Conservation (phyloP, 352 stramenopile genomes). For the Globisporangium recalcitrans region DNA sequence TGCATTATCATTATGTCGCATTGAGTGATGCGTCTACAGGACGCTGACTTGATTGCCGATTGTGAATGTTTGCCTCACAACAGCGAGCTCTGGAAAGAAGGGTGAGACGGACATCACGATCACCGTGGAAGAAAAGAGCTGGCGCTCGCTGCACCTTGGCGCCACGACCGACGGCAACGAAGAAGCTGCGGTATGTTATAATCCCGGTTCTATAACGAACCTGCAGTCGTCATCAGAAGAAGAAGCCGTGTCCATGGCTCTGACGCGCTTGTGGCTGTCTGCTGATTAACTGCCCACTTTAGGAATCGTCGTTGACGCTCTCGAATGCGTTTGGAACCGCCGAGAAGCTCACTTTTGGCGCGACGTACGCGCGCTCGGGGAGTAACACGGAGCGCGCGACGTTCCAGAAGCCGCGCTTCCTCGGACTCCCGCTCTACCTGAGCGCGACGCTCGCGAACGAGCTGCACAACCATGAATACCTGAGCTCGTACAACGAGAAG, state of each 20-base stretch:
- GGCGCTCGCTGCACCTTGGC: constrained; percentile 80
- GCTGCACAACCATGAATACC: constrained; percentile 81
- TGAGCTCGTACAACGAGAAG: constrained; percentile 88
- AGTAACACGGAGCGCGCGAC: constrained; percentile 82
- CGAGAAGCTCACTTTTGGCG: constrained; percentile 77
- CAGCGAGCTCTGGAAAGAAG: constrained; percentile 56
- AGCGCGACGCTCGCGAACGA: constrained; percentile 74
- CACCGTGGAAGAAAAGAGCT: constrained; percentile 84
- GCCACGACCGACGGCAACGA: constrained; percentile 82
- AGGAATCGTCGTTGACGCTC: constrained; percentile 83
- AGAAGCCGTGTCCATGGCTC: background rate
- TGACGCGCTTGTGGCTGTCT: background rate
- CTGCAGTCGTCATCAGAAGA: background rate
- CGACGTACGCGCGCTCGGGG: constrained; percentile 79
- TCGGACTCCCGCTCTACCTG: constrained; percentile 76
- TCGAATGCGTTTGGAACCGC: constrained; percentile 80
- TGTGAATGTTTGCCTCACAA: background rate
- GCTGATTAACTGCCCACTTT: background rate
- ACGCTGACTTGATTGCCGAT: no score
- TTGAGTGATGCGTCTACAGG: no score
- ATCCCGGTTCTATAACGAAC: background rate
- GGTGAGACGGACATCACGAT: constrained; percentile 86
- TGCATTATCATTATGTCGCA: background rate
- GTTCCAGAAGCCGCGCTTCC: constrained; percentile 84
- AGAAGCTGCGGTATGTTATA: constrained; percentile 55